Evolutionary conservation across 805 yeast species (phyloP), one percentile per base, ranked within the genome.

Genomic region (Candida michaelii): DNA sequence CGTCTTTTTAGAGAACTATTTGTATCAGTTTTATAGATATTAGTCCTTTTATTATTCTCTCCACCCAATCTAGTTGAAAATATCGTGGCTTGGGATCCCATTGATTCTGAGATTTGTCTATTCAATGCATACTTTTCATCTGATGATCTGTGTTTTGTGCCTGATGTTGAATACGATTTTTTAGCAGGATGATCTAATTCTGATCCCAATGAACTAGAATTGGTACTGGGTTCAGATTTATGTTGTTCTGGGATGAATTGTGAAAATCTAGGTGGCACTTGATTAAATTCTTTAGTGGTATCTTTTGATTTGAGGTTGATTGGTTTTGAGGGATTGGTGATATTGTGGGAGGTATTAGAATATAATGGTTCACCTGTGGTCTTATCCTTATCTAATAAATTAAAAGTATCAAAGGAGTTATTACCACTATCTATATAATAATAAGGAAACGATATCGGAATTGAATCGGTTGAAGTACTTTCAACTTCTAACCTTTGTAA

Each of bases 61-160:
- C 48, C 55, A 14, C 52, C 59, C 11, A 49, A 55, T 44, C 71
- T 52, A 8, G 74, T 69, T n/a, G 73, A 66, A 47, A 69, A 69
- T 27, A 69, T 69, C 0, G 76, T 70, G 18, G 71, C 74, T 47
- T 69, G 74, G 0, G 73, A 67, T 4, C 66, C 73, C 69, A 63
- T 61, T 40, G 67, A 62, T 32, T 59, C 55, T 36, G 71, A 63
- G 27, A 66, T 63, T 36, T 49, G 44, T 19, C 49, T 25, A 19
- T 35, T 29, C 23, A 49, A 29, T 24, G 18, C 40, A 27, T 34
- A 17, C 5, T 13, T 18, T 11, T 39, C 39, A 36, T 10, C 29
- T 4, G 40, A 30, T 5, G 34, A 21, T 24, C n/a, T 27, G 8
- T 18, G 17, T 15, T 35, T 39, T 4, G 39, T 27, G 2, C 29